Evolutionary conservation across 2,329 filamentous ascomycete species (phyloP).

Genomic region (Alternaria panax): DNA sequence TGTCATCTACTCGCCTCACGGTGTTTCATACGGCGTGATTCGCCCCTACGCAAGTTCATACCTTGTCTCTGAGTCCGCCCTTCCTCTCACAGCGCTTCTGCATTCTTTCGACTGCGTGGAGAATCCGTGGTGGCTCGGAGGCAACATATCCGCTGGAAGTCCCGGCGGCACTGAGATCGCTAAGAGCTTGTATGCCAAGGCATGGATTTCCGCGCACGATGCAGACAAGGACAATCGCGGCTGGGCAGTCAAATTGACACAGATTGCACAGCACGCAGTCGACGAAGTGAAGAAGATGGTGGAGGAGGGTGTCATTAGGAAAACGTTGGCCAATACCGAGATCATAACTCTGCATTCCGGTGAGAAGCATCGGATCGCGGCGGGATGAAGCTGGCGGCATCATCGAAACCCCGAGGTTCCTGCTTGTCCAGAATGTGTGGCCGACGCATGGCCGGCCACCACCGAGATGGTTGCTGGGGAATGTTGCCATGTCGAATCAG

Average conservation of each 20-base stretch:
- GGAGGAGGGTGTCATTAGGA: conserved; percentile 21
- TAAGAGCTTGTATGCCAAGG: conserved; percentile 59
- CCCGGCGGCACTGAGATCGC: conserved; percentile 66
- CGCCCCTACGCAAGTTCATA: conserved; percentile 64
- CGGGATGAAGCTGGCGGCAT: conserved; percentile 16
- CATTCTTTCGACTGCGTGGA: conserved; percentile 68
- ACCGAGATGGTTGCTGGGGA: background rate
- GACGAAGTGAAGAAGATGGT: conserved; percentile 43
- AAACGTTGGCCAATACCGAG: conserved; percentile 21
- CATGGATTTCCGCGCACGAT: conserved; percentile 70
- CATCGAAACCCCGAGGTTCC: background rate
- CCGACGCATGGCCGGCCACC: background rate
- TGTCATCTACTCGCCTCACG: conserved; percentile 71
- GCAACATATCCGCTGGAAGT: conserved; percentile 64
- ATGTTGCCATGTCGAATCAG: background rate
- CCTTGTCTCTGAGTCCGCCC: conserved; percentile 63
- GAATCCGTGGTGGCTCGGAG: conserved; percentile 69
- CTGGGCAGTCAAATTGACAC: conserved; percentile 60
- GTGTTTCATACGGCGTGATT: conserved; percentile 63
- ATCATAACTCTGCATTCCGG: conserved; percentile 32
- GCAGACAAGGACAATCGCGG: conserved; percentile 65
- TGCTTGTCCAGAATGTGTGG: background rate
- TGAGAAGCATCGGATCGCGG: conserved; percentile 30
- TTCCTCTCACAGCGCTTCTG: conserved; percentile 69
- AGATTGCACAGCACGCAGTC: conserved; percentile 50